Percentiles rank a stretch among this genome's conserved stretches.
phyloP scores from a whole-genome alignment of 768 basidiomycete species.

The Chiua virens region DNA sequence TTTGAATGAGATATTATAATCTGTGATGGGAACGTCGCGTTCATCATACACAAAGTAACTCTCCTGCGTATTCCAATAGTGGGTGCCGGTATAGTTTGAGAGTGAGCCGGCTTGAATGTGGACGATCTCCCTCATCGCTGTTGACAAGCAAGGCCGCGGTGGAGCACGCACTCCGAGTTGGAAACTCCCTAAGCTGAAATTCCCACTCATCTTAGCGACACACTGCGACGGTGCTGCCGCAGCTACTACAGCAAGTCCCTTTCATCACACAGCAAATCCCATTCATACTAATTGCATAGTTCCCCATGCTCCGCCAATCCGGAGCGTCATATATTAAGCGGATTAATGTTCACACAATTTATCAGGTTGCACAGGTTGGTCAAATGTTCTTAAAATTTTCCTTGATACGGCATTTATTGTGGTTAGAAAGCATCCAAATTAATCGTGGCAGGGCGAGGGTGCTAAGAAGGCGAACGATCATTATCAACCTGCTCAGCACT shows the following conservation, averaged over 20 bases:
- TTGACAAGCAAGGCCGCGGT: too few species aligned
- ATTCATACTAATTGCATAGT: too few species aligned
- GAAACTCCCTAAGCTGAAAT: background rate
- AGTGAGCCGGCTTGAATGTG: conserved; percentile 72
- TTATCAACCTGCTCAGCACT: background rate
- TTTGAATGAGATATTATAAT: conserved; percentile 63
- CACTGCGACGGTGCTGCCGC: background rate
- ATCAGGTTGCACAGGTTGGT: background rate
- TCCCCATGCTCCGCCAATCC: too few species aligned
- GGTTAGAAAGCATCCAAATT: background rate
- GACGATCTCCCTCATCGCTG: conserved; percentile 70
- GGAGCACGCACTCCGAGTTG: too few species aligned
- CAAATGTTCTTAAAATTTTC: too few species aligned
- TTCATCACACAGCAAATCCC: conserved; percentile 1
- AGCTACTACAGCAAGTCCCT: conserved; percentile 1
- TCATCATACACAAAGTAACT: conserved; percentile 57
- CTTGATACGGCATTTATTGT: background rate
- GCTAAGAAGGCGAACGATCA: background rate
- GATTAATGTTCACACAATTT: too few species aligned
- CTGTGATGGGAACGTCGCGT: conserved; percentile 42
- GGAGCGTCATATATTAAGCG: too few species aligned
- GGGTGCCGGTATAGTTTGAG: conserved; percentile 70
- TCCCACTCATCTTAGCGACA: conserved; percentile 1
- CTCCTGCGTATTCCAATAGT: conserved; percentile 84
- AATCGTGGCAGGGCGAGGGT: background rate